Percentiles rank a stretch among this genome's conserved stretches.
Evolutionary conservation across 2,329 filamentous ascomycete genomes (phyloP).

Genomic region (Cordyceps javanica): DNA sequence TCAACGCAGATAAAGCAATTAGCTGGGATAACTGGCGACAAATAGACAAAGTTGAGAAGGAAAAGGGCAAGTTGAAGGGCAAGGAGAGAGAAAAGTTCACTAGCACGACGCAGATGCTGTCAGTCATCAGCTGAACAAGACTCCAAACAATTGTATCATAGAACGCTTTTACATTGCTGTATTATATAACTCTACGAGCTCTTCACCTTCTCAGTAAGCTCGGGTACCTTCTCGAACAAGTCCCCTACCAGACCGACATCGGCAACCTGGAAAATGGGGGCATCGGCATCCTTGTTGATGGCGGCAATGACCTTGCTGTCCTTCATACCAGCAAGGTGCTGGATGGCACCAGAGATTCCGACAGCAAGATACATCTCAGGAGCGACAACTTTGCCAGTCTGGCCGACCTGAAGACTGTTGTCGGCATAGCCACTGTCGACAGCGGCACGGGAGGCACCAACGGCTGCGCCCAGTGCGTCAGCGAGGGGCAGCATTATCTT

Average conservation of each 20-base stretch:
- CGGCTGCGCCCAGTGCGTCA: conserved; percentile 87
- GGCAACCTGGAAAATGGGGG: conserved; percentile 96
- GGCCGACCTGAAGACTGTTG: conserved; percentile 95
- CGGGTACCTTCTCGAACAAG: conserved; percentile 90
- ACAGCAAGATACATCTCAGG: conserved; percentile 93
- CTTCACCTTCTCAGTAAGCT: conserved; percentile 93
- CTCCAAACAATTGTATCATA: conserved; percentile 19
- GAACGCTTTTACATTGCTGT: conserved; percentile 18
- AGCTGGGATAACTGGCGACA: conserved; percentile 78
- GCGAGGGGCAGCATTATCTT: conserved; percentile 85
- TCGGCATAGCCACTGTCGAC: conserved; percentile 97
- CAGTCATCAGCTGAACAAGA: conserved; percentile 34
- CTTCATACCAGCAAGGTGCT: conserved; percentile 99
- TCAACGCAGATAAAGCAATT: conserved; percentile 54
- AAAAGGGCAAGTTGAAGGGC: conserved; percentile 57
- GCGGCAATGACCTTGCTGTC: conserved; percentile 99
- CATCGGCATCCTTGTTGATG: conserved; percentile 97
- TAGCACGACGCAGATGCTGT: conserved; percentile 51
- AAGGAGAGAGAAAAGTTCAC: conserved; percentile 74
- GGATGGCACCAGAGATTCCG: conserved; percentile 94
- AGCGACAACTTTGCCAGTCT: conserved; percentile 97
- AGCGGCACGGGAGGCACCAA: conserved; percentile 88
- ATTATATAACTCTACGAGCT: conserved; percentile 30
- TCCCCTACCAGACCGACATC: conserved; percentile 95
- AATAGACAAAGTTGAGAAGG: conserved; percentile 74